phyloP scores from a whole-genome alignment of 2,329 filamentous ascomycete species.

The Aspergillus fumigatus region DNA sequence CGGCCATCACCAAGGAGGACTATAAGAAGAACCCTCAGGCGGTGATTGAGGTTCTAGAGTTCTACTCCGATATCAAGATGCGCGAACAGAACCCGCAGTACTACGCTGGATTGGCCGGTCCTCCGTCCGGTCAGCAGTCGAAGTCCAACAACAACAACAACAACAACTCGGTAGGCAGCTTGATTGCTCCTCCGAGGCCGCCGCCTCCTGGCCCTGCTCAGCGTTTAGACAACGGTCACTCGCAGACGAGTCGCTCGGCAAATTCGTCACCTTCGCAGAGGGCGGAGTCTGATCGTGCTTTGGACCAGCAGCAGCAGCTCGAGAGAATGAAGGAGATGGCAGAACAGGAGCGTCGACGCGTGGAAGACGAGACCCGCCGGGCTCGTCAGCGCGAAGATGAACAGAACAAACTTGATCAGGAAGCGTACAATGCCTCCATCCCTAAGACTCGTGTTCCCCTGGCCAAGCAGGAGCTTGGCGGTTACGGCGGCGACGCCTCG shows the following conservation, averaged over 20 bases:
- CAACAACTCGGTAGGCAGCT: constrained; percentile 51
- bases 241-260: constrained; percentile 29
- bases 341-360: constrained; percentile 45
- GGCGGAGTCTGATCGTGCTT: constrained; percentile 54
- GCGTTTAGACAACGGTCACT: constrained; percentile 43
- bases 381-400: constrained; percentile 47
- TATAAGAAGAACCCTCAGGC: constrained; percentile 95
- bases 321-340: constrained; percentile 56
- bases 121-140: constrained; percentile 49
- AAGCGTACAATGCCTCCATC: constrained; percentile 84
- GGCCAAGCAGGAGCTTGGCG: constrained; percentile 85
- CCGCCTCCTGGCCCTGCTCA: constrained; percentile 50
- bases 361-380: constrained; percentile 52
- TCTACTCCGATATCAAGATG: constrained; percentile 65
- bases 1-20: constrained; percentile 96
- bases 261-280: constrained; percentile 37
- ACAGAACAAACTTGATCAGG: constrained; percentile 68
- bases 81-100: constrained; percentile 59
- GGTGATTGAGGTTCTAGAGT: constrained; percentile 62
- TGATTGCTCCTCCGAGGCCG: constrained; percentile 66
- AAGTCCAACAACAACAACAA: constrained; percentile 46
- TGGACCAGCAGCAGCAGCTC: constrained; percentile 40
- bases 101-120: constrained; percentile 58
- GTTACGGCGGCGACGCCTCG: constrained; percentile 55
- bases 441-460: constrained; percentile 75